phyloP scores from a whole-genome alignment of 1,139 yeast species.

The Kodamaea derodonti region DNA sequence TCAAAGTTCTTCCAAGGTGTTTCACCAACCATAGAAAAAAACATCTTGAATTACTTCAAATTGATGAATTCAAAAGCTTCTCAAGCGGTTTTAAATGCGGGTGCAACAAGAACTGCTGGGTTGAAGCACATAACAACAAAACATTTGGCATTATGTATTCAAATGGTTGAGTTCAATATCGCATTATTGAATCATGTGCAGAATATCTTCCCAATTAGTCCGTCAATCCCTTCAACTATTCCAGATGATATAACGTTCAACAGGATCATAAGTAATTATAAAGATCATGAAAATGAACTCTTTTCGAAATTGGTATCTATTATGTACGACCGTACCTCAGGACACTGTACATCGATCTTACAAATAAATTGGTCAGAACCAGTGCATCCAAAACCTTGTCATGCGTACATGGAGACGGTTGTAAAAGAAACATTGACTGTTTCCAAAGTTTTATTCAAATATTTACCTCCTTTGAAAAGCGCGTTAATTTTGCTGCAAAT shows the following conservation, averaged over 20 bases:
- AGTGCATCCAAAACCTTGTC: constrained; percentile 43
- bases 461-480: constrained; percentile 52
- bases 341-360: constrained; percentile 45
- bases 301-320: constrained; percentile 62
- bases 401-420: constrained; percentile 61
- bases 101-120: constrained; percentile 74
- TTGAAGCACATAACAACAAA: constrained; percentile 72
- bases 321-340: constrained; percentile 61
- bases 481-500: constrained; percentile 50
- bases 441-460: constrained; percentile 55
- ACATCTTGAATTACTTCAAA: constrained; percentile 49
- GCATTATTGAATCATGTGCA: constrained; percentile 21
- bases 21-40: constrained; percentile 30
- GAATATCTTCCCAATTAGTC: constrained; percentile 12
- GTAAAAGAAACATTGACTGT: constrained; percentile 67
- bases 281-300: constrained; percentile 65
- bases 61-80: constrained; percentile 54
- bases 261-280: constrained; percentile 33
- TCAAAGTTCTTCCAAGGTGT: constrained; percentile 46
- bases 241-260: constrained; percentile 37
- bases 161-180: constrained; percentile 44
- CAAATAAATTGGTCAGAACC: constrained; percentile 51
- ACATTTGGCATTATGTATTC: constrained; percentile 68
- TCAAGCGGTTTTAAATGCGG: constrained; percentile 69
- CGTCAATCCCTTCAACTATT: neutral